Base-by-base conservation (phyloP, 192 early-diverging fungal species). In the Phycomyces blakesleeanus region DNA sequence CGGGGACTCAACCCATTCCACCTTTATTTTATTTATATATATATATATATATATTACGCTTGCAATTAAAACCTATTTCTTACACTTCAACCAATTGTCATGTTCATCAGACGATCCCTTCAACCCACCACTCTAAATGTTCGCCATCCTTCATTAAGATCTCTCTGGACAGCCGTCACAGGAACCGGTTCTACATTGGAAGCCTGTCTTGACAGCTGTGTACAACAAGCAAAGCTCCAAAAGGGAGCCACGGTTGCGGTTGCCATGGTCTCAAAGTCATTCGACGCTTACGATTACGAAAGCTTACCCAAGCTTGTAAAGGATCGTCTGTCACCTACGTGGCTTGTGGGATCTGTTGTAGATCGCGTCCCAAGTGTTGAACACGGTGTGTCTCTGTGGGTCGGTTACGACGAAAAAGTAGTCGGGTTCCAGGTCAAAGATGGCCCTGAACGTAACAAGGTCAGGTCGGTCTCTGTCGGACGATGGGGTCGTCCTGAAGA, bases 401-500 rank as follows among this genome's bases (percentile, higher is more conserved):
- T 70, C 1, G 74, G 68, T 4, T 57, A 66, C 22, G 51, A 70
- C 49, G 68, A 67, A 34, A 26, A 61, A 6, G 57, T 64, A 10
- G 44, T 50, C 10, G 55, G 39, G 2, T 76, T 76, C 25, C 24
- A 40, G 9, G 27, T 76, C 2, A 42, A 67, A 15, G 65, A 76
- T 24, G 44, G 54, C 1, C 44, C 51, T 3, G 57, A 66, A 22
- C 24, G 68, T 22, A 41, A 59, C 26, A 59, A 67, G 51, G 29
- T 67, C 10, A 65, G 68, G 15, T 59, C 37, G 27, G 62, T 67
- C n/a, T 70, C 68, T 16, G 74, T 76, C 1, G 74, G 74, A 0
- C 58, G 74, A 6, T 76, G 74, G 74, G 74, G 74, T 5, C 56
- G 52, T 22, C 55, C 63, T 12, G 55, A 70, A 24, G 67, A 75